Conservation (phyloP, 2,329 filamentous ascomycete genomes). For the Scytalidium lignicola region DNA sequence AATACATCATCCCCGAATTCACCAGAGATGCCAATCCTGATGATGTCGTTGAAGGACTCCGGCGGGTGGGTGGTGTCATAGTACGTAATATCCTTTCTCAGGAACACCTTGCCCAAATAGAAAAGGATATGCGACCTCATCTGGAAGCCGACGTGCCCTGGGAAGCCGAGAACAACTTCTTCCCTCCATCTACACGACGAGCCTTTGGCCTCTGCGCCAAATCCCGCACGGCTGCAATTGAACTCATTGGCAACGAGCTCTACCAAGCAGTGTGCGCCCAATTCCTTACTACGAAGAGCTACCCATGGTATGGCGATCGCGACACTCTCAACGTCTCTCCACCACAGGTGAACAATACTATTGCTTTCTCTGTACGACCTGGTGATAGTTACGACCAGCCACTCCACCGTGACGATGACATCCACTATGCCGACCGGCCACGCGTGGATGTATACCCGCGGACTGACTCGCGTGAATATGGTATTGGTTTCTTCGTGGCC, state of each 20-base stretch:
- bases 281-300: not conserved
- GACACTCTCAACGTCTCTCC: not conserved
- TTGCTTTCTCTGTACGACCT: not conserved
- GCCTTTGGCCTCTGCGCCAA: not conserved
- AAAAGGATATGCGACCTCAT: not conserved
- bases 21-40: too few species aligned
- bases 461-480: not conserved
- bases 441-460: not conserved
- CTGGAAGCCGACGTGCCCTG: not conserved
- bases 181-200: not conserved
- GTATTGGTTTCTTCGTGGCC: slow-evolving; percentile 5
- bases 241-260: not conserved
- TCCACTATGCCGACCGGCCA: not conserved
- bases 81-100: not conserved
- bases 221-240: not conserved
- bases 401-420: not conserved
- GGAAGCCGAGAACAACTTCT: not conserved
- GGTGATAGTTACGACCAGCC: not conserved
- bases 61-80: not conserved
- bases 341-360: not conserved
- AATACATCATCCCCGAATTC: too few species aligned
- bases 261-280: not conserved
- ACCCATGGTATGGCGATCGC: not conserved
- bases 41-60: not conserved
- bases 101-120: not conserved